phyloP scores from a whole-genome alignment of 1,284 basidiomycete genomes.

The Rhodotorula sp. region DNA sequence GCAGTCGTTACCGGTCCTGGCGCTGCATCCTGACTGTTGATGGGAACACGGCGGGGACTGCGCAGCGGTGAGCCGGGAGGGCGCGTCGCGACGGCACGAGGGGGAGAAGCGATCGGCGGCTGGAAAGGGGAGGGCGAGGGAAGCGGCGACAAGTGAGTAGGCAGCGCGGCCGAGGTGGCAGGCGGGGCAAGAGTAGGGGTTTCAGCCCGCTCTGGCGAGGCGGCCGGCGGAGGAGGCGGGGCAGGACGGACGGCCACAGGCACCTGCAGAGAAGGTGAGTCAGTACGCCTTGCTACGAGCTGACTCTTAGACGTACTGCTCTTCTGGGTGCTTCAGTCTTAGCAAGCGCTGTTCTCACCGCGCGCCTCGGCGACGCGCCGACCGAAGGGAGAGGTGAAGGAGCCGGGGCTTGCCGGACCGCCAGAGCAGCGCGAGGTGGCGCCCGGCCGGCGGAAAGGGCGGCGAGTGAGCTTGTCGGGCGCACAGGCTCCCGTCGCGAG shows the following conservation, averaged over 20 bases:
- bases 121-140: not conserved
- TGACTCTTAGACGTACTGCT: no score
- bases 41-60: conserved; percentile 24
- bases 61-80: conserved; percentile 12
- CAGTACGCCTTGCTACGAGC: not conserved
- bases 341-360: no score
- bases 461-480: not conserved
- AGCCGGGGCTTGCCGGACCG: not conserved
- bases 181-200: not conserved
- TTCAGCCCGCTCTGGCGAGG: not conserved
- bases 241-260: not conserved
- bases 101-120: not conserved
- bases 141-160: not conserved
- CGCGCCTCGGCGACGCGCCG: not conserved
- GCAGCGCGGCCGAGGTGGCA: not conserved
- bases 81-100: not conserved
- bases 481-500: not conserved
- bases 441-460: not conserved
- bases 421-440: conserved; percentile 7
- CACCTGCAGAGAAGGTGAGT: not conserved
- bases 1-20: not conserved
- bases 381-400: not conserved
- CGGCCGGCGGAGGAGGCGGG: not conserved
- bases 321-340: no score
- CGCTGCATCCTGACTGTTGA: not conserved